Conservation (phyloP, 768 basidiomycete genomes). For the Cubamyces lactineus region DNA sequence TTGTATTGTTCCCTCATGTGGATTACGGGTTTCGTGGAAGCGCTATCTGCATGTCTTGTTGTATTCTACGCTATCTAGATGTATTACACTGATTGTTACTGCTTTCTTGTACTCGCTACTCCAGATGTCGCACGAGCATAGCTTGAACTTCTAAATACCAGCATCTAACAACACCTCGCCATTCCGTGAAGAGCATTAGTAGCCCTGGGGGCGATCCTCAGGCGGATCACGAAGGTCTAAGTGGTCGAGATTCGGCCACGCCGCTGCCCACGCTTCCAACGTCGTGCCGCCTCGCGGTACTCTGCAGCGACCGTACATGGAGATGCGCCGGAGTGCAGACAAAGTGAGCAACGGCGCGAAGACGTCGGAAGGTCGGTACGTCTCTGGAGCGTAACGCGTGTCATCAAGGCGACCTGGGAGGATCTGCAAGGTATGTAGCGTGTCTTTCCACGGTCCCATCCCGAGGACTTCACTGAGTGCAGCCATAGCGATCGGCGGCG, state of each 20-base stretch:
- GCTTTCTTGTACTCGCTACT: too few species aligned
- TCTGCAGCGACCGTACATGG: not conserved
- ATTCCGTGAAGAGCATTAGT: not conserved
- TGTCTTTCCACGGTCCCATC: not conserved
- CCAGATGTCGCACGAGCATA: too few species aligned
- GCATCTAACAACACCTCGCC: too few species aligned
- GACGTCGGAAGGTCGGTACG: not conserved
- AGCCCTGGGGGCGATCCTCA: not conserved
- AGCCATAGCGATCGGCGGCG: not conserved
- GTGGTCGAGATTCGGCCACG: not conserved
- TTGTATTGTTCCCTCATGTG: not conserved
- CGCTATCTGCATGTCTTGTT: not conserved
- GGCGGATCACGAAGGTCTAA: not conserved
- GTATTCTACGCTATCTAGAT: not conserved
- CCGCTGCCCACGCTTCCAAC: not conserved
- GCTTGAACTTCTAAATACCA: too few species aligned
- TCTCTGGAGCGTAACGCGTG: not conserved
- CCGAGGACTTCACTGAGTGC: not conserved
- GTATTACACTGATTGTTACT: too few species aligned
- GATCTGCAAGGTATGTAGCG: not conserved
- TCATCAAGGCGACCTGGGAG: not conserved
- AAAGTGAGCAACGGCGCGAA: not conserved
- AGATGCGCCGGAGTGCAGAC: not conserved
- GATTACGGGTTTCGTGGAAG: not conserved
- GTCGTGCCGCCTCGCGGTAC: not conserved